Evolutionary conservation across 2,329 filamentous ascomycete species (phyloP), one percentile per base, ranked within the genome.

Genomic region (Aureobasidium sp.): DNA sequence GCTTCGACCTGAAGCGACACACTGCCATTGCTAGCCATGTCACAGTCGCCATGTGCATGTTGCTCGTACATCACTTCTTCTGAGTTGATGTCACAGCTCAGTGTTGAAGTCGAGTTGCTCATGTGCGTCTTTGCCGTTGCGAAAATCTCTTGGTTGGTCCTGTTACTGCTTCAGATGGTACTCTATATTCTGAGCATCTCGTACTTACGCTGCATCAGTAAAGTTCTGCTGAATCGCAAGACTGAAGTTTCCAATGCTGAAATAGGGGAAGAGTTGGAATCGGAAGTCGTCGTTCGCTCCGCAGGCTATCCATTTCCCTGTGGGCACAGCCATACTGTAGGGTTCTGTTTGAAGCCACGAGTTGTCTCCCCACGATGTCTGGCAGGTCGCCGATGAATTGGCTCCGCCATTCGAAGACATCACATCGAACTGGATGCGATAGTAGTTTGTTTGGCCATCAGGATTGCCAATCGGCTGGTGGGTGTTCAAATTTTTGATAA

Each of bases 201-300:
- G 3, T 8, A 63, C 55, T 37, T 51, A 64, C 62, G 50, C 41
- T 51, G 39, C 53, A 36, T 65, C 64, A 3, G 62, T 63, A 57
- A 65, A 64, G 59, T 68, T 67, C 36, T 71, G 66, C 60, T 65
- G 63, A 4, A 71, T 41, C 1, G 57, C 57, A 15, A 71, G 29
- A 37, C 63, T 62, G 61, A 71, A 71, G 55, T 70, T 66, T n/a
- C 68, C 68, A 52, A 71, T 70, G 10, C 61, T 63, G 37, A 70
- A 70, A 37, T 67, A 64, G 1, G 65, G 62, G n/a, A 63, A 67
- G 2, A 71, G 63, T 59, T 70, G 61, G 62, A 71, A 69, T 2
- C 61, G 26, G 52, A 70, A 69, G 3, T 65, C 62, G 3, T 65
- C 62, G 55, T 63, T 67, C 10, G 56, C 39, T 15, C 48, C 63